phyloP scores from a whole-genome alignment of 2,329 filamentous ascomycete genomes.

The Coniochaeta sp. region DNA sequence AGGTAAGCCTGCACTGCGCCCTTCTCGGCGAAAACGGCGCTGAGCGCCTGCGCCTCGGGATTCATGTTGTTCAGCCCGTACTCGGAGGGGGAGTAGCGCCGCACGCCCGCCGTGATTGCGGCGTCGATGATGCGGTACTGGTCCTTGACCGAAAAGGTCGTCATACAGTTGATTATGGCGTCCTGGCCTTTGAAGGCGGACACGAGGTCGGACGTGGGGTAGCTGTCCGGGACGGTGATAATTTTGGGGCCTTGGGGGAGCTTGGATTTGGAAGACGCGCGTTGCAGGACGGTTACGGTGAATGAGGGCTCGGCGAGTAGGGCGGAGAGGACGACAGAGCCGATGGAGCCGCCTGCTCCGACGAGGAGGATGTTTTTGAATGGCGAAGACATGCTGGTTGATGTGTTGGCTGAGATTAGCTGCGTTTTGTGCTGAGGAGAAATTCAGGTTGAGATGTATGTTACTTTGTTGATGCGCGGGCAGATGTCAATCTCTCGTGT shows the following conservation, averaged over 20 bases:
- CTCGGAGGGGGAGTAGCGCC: slow-evolving; percentile 48
- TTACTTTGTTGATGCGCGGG: too few species aligned
- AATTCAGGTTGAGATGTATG: too few species aligned
- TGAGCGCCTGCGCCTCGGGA: slow-evolving; percentile 17
- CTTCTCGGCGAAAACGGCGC: slow-evolving; percentile 18
- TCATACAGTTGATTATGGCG: slow-evolving; percentile 36
- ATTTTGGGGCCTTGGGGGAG: slow-evolving; percentile 12
- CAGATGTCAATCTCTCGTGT: too few species aligned
- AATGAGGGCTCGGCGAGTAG: slow-evolving; percentile 19
- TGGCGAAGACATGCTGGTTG: too few species aligned
- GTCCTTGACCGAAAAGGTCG: slow-evolving; percentile 20
- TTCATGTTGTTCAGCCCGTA: slow-evolving; percentile 32
- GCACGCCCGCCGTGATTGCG: too few species aligned
- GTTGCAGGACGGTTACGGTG: slow-evolving; percentile 19
- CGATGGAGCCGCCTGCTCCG: slow-evolving; percentile 22
- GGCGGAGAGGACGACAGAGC: slow-evolving; percentile 18
- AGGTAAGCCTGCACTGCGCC: slow-evolving; percentile 21
- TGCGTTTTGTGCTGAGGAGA: too few species aligned
- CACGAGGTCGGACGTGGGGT: slow-evolving; percentile 17
- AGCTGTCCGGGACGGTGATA: slow-evolving; percentile 20
- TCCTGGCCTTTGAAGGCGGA: too few species aligned
- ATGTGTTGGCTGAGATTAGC: background rate
- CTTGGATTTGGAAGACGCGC: slow-evolving; percentile 17
- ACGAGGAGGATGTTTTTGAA: slow-evolving; percentile 22
- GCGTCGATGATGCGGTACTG: slow-evolving; percentile 48